phyloP scores from a whole-genome alignment of 768 basidiomycete genomes.

The Collybia mongolica region DNA sequence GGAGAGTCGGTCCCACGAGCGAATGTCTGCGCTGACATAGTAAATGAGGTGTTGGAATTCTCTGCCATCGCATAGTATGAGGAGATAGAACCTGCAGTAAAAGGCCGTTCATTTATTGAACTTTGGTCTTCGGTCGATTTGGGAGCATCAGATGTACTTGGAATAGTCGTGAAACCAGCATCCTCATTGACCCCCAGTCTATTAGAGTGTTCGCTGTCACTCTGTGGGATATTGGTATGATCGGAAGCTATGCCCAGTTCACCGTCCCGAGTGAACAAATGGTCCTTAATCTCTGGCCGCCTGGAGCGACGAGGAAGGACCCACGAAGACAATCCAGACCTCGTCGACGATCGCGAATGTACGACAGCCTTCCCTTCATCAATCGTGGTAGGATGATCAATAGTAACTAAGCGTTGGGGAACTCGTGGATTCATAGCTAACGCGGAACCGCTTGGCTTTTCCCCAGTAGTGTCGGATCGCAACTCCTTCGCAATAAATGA shows the following conservation, averaged over 20 bases:
- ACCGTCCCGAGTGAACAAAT: background rate
- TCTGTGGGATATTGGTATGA: background rate
- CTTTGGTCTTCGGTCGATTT: background rate
- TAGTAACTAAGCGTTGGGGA: too few relatives aligned
- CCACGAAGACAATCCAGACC: constrained; percentile 13
- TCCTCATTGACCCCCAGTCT: background rate
- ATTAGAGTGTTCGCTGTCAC: background rate
- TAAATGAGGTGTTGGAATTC: background rate
- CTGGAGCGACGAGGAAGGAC: constrained; percentile 11
- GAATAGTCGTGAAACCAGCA: background rate
- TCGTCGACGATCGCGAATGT: background rate
- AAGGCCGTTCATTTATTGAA: constrained; percentile 1
- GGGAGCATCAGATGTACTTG: background rate
- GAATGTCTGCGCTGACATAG: background rate
- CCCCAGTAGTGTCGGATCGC: background rate
- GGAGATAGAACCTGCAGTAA: constrained; percentile 22
- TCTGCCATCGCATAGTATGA: constrained; percentile 31
- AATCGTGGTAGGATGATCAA: background rate
- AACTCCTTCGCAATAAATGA: background rate
- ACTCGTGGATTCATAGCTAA: background rate
- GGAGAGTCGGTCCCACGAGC: constrained; percentile 31
- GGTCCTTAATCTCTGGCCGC: background rate
- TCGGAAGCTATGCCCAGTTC: background rate
- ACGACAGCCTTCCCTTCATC: background rate
- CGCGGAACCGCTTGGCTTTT: background rate